Percentiles rank a stretch among this genome's conserved stretches.
phyloP scores from a whole-genome alignment of 768 basidiomycete genomes.

The Phanerochaete sordida region DNA sequence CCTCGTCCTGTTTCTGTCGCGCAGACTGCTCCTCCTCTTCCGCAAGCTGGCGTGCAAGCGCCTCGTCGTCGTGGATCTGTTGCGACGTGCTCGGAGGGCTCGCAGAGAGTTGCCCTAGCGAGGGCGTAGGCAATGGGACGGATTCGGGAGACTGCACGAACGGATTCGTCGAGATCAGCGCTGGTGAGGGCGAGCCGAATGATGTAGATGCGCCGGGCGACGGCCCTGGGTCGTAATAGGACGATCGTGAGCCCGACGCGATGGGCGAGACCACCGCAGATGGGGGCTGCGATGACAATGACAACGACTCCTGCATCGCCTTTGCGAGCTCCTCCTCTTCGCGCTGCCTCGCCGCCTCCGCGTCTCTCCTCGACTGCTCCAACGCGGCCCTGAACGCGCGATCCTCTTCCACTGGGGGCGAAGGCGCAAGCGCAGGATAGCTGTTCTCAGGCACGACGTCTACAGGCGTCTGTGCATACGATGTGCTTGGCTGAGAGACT shows the following conservation, averaged over 20 bases:
- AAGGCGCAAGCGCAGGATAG: neutral
- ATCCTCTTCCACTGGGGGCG: conserved; percentile 5
- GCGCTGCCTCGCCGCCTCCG: conserved; percentile 14
- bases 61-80: conserved; percentile 38
- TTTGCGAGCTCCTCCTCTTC: conserved; percentile 68
- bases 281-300: neutral
- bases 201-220: neutral
- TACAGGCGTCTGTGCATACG: neutral
- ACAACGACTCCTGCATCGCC: conserved; percentile 55
- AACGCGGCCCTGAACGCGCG: conserved; percentile 15
- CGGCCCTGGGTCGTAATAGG: neutral
- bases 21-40: conserved; percentile 21
- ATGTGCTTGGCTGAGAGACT: neutral
- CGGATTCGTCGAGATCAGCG: neutral
- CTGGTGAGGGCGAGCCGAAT: neutral
- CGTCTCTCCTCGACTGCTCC: conserved; percentile 17
- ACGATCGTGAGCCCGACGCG: neutral
- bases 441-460: neutral
- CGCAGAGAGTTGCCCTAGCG: neutral
- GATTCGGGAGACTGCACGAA: neutral
- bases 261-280: neutral
- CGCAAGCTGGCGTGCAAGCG: conserved; percentile 35
- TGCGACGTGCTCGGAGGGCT: neutral
- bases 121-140: neutral
- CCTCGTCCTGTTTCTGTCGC: neutral